phyloP scores from a whole-genome alignment of 2,329 filamentous ascomycete genomes.

The Uncinocarpus reesii region DNA sequence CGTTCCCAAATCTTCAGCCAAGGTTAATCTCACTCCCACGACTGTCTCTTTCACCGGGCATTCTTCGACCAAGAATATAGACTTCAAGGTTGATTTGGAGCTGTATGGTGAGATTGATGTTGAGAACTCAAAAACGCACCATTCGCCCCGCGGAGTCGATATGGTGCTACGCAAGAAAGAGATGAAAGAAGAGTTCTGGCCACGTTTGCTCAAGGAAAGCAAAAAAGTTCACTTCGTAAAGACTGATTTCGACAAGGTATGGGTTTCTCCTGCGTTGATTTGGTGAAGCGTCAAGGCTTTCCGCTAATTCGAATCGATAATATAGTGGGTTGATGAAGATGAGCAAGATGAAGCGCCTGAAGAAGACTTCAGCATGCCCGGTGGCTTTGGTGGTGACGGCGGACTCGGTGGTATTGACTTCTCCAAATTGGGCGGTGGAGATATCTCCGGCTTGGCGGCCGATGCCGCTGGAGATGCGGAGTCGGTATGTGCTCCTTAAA shows the following conservation, averaged over 20 bases:
- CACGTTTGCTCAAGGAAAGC: slow-evolving; percentile 77
- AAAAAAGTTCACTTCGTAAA: slow-evolving; percentile 93
- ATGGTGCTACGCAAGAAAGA: slow-evolving; percentile 96
- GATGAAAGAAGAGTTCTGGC: slow-evolving; percentile 89
- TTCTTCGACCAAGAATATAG: slow-evolving; percentile 73
- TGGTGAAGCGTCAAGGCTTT: not conserved
- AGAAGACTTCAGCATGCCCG: slow-evolving; percentile 55
- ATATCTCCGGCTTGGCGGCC: slow-evolving; percentile 36
- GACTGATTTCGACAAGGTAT: slow-evolving; percentile 90
- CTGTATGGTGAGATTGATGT: slow-evolving; percentile 87
- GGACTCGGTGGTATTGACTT: slow-evolving; percentile 87
- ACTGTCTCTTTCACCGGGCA: slow-evolving; percentile 71
- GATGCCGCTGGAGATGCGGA: slow-evolving; percentile 30
- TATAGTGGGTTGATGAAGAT: slow-evolving; percentile 87
- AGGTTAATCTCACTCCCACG: slow-evolving; percentile 72
- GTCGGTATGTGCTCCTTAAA: slow-evolving; percentile 7
- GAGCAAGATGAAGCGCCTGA: slow-evolving; percentile 87
- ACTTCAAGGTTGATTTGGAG: slow-evolving; percentile 75
- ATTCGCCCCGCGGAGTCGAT: slow-evolving; percentile 80
- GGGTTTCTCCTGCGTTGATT: not conserved
- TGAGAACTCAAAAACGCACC: slow-evolving; percentile 71
- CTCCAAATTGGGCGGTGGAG: slow-evolving; percentile 71
- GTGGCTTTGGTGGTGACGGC: slow-evolving; percentile 41
- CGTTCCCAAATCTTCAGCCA: slow-evolving; percentile 61
- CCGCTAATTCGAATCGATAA: not conserved